phyloP scores from a whole-genome alignment of 164 flowering plant genomes.

The Brasenia schreberi region DNA sequence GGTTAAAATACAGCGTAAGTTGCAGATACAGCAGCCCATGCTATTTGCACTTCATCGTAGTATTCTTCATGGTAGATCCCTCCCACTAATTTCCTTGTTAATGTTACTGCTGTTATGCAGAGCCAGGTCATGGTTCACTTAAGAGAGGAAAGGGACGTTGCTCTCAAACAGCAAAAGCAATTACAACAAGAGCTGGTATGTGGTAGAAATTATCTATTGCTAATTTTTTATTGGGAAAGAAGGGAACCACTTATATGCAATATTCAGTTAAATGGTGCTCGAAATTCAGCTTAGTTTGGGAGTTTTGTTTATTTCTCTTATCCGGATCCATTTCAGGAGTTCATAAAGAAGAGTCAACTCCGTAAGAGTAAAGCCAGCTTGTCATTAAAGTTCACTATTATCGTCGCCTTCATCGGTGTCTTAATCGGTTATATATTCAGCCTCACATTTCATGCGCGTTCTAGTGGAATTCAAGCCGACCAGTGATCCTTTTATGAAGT shows the following conservation, averaged over 20 bases:
- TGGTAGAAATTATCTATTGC: background rate
- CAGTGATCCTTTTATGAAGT: background rate
- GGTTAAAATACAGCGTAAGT: no score
- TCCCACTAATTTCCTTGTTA: background rate
- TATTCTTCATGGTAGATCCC: background rate
- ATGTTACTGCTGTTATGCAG: background rate
- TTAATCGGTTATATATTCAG: background rate
- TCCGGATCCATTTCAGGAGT: background rate
- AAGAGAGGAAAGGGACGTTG: background rate
- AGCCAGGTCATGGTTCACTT: background rate
- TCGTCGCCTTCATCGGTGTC: background rate
- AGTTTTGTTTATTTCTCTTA: no score
- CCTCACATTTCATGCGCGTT: background rate
- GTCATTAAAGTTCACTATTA: background rate
- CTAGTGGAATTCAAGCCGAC: background rate
- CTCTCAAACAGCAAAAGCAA: background rate
- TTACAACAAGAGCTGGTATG: background rate
- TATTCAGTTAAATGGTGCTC: no score
- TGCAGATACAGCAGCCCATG: no score
- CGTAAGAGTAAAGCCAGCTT: background rate
- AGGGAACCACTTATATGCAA: no score
- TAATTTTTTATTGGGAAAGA: no score
- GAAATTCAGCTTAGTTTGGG: no score
- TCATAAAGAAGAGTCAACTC: background rate
- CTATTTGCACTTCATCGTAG: constrained; percentile 2